Base-by-base conservation (phyloP, 371 early-diverging fungal genomes). In the Chytridiales sp. region DNA sequence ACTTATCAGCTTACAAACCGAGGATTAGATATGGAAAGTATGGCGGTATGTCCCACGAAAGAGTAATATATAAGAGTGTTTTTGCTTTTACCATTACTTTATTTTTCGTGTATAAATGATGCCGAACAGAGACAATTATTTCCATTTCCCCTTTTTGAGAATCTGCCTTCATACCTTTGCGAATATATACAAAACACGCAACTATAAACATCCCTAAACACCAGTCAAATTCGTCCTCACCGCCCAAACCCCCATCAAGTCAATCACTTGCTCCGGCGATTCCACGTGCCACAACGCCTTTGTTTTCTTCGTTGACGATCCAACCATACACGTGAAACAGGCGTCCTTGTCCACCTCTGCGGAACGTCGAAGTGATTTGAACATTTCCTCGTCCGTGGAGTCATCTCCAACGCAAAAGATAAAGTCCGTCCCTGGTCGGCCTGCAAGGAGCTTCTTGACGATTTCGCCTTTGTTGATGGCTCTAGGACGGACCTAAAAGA, bases 301-400 rank as follows among this genome's bases (percentile, higher is more conserved):
- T 15, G 94, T 92, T 72, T 84, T 85, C 72, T 90, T 89, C 44
- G 83, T 84, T 26, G 88, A 83, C 24, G 83, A 62, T 1, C 93
- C 92, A 30, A 92, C 81, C 39, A 87, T 88, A 35, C 79, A 68
- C 2, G 86, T 85, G 61, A 87, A 87, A 35, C 78, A 73, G 19
- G 65, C 65, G 11, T 67, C 64, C 17, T 77, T 75, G 24, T 63
- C 59, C 6, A 67, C 36, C 22, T 63, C 1, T 26, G 63, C 56
- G 59, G 61, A 31, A 24, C 55, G 41, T 0, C 55, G 46, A 47
- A 77, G 55, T 8, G 52, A 51, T 43, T 57, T 63, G 59, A 79
- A 80, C 96, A 97, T 96, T 67, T 96, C 97, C 68, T 96, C 96
- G 67, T 98, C 97, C 1, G 98, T 97, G 69, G 88, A 85, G 69